Percentiles rank a stretch among this genome's conserved stretches.
Evolutionary conservation across 345 rosid genomes (phyloP).

Genomic region (Turnera subulata): DNA sequence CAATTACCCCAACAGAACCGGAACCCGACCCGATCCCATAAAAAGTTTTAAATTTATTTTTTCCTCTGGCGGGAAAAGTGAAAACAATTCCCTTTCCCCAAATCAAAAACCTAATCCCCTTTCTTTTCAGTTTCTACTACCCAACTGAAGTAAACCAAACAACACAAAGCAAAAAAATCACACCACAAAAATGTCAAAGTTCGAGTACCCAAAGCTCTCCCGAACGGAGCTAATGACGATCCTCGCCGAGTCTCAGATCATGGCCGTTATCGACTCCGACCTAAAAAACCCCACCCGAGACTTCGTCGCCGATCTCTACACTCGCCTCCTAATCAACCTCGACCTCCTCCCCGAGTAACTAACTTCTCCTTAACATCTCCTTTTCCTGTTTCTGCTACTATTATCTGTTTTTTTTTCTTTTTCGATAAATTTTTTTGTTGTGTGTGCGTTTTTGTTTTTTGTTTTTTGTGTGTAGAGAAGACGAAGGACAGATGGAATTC

Average conservation of each 20-base stretch:
- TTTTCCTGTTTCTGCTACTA: neutral
- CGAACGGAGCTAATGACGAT: constrained; percentile 53
- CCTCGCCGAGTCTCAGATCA: constrained; percentile 58
- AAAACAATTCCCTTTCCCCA: no score
- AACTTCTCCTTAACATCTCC: constrained; percentile 1
- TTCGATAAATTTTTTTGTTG: no score
- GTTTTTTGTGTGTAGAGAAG: constrained; percentile 51
- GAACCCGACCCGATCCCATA: no score
- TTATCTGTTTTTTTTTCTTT: no score
- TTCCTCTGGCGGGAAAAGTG: no score
- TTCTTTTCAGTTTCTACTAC: no score
- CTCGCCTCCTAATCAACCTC: constrained; percentile 63
- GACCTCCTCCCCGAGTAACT: constrained; percentile 59
- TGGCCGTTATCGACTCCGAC: constrained; percentile 41
- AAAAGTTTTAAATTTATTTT: no score
- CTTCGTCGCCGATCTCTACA: constrained; percentile 52
- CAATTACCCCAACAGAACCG: no score
- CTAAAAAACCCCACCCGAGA: constrained; percentile 47
- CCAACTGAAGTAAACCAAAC: no score
- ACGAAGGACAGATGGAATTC: constrained; percentile 69
- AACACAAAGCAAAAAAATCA: no score
- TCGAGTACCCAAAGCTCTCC: constrained; percentile 58
- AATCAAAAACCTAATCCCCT: no score
- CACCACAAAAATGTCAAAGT: constrained; percentile 49
- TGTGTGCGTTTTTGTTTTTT: no score